Evolutionary conservation across 1,139 yeast species (phyloP), one percentile per base, ranked within the genome.

Genomic region (Yamadazyma jaroonii): DNA sequence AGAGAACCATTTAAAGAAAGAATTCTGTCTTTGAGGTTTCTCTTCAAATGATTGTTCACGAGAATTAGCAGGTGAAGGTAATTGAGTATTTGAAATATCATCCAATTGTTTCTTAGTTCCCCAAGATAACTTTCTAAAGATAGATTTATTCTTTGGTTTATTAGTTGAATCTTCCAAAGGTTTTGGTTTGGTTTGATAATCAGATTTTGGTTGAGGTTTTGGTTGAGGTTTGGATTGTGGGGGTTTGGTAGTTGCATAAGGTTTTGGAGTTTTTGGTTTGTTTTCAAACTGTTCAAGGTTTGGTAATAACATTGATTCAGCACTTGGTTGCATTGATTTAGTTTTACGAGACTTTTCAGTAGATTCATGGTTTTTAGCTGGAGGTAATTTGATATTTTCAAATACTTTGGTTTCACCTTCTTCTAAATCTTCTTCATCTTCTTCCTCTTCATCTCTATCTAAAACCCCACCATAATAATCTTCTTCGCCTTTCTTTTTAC

Each of bases 91-190:
- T 13, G 38, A 36, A 3, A 37, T 34, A 9, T 49, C 53, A 22
- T 57, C 64, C 38, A 54, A 38, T 3, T 64, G 47, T 50, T 71
- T 72, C 49, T 67, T 72, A 3, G 67, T 49, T 13, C 79, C 79
- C 71, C 77, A 72, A 9, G 88, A 80, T 42, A 82, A 64, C 52
- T 81, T 82, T 48, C 88, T 66, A 63, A 83, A 81, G 46, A 83
- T 77, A 0, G 80, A 69, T 44, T 64, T 57, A 50, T 67, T 67
- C 48, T 73, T 62, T 8, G 57, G 52, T 43, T 47, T 38, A 45
- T 43, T 43, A 50, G 62, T 37, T 46, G 53, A 25, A 54, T 54
- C 52, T 27, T 48, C 56, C 37, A 47, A 48, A 8, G 52, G 52
- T 36, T 35, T 43, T 11, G 49, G 42, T 37, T 36, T 25, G 13